These are phyloP conservation scores for Tetraselmis chui DNA, from an alignment of 139 green algal genomes.

Conservation along the genomic window DNA sequence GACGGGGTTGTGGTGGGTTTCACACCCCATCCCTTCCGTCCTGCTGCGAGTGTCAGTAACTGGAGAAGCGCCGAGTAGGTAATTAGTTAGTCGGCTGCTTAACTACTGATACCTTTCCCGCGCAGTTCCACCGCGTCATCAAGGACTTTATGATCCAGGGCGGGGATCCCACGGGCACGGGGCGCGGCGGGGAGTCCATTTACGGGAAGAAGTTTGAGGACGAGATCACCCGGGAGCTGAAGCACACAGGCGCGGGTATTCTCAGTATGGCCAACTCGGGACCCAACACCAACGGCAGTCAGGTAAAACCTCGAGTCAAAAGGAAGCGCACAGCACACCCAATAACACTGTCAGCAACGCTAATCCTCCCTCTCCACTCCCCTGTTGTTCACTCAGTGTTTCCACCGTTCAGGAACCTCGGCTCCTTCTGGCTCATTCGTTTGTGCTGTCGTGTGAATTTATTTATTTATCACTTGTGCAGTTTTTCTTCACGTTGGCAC, in stretches of 20 bases:
- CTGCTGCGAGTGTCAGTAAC: neutral
- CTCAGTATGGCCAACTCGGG: constrained; percentile 83
- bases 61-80: too few species aligned
- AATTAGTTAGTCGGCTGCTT: neutral
- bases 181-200: constrained; percentile 36
- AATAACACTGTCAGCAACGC: neutral
- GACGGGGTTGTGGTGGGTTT: constrained; percentile 50
- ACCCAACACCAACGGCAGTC: constrained; percentile 74
- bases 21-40: neutral
- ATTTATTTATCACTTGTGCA: constrained; percentile 17
- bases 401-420: neutral
- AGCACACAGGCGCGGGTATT: constrained; percentile 80
- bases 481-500: constrained; percentile 85
- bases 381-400: neutral
- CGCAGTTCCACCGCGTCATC: constrained; percentile 67
- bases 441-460: neutral
- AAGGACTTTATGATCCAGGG: constrained; percentile 47
- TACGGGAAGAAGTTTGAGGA: constrained; percentile 76
- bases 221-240: constrained; percentile 73
- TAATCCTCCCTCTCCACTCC: neutral
- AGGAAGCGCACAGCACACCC: too few species aligned
- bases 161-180: constrained; percentile 49
- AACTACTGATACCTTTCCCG: neutral
- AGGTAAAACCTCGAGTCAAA: constrained; percentile 38
- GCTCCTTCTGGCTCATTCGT: too few species aligned